Conservation (phyloP, 805 yeast species). For the Kregervanrija fluxuum region DNA sequence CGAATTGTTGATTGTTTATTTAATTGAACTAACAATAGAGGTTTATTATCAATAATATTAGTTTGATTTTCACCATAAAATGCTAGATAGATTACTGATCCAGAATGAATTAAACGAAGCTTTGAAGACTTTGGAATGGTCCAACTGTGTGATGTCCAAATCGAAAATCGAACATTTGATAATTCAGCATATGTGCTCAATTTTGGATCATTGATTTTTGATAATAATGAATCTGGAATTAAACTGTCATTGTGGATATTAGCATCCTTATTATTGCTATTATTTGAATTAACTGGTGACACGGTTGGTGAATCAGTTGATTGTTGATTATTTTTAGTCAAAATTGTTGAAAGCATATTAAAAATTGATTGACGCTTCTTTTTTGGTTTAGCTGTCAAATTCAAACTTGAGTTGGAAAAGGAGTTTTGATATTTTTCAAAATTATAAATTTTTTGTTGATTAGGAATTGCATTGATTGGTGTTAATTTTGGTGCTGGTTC, state of each 20-base stretch:
- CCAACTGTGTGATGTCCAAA: conserved; percentile 26
- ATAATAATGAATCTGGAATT: too few species aligned
- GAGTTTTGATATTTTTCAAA: conserved; percentile 5
- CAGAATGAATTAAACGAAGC: background rate
- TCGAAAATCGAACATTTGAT: conserved; percentile 19
- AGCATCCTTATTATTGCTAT: too few species aligned
- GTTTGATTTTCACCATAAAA: background rate
- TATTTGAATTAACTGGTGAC: too few species aligned
- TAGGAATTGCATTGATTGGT: background rate
- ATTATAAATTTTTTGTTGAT: background rate
- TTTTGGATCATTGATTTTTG: too few species aligned
- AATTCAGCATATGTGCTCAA: background rate
- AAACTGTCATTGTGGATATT: too few species aligned
- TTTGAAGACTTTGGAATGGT: conserved; percentile 7
- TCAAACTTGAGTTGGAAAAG: too few species aligned
- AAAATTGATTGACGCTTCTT: conserved; percentile 23
- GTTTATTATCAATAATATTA: background rate
- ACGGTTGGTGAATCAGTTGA: too few species aligned
- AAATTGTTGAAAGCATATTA: conserved; percentile 11
- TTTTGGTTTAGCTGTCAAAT: background rate
- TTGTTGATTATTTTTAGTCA: background rate
- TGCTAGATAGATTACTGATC: conserved; percentile 1
- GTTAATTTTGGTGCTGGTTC: background rate
- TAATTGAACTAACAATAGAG: conserved; percentile 3
- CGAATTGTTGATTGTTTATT: conserved; percentile 4